phyloP scores from a whole-genome alignment of 1,284 basidiomycete genomes.

The Trametes versicolor region DNA sequence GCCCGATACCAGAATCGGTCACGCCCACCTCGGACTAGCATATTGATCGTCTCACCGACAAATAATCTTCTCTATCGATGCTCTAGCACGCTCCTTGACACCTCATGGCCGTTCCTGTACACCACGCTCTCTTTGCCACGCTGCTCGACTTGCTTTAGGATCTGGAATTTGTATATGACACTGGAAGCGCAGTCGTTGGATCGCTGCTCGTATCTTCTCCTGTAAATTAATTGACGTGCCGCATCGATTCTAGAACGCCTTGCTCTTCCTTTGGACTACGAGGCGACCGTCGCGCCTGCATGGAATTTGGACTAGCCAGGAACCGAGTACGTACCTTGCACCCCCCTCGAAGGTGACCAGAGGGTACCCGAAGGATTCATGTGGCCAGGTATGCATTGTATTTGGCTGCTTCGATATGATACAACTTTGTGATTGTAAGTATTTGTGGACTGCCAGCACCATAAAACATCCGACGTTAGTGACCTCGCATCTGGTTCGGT shows the following conservation, averaged over 20 bases:
- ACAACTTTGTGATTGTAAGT: too few species aligned
- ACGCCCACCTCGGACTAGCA: background rate
- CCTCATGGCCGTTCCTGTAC: conserved; percentile 6
- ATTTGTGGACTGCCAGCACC: too few species aligned
- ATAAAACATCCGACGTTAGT: too few species aligned
- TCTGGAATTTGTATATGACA: conserved; percentile 17
- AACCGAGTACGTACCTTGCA: too few species aligned
- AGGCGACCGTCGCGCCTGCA: too few species aligned
- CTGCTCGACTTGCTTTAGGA: conserved; percentile 21
- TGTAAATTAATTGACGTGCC: conserved; percentile 8
- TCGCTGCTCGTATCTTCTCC: conserved; percentile 8
- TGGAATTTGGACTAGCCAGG: too few species aligned
- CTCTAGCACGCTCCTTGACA: conserved; percentile 2
- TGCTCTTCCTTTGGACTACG: background rate
- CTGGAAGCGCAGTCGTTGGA: conserved; percentile 14
- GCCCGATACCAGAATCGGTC: conserved; percentile 30
- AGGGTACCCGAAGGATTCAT: too few species aligned
- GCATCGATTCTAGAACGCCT: background rate
- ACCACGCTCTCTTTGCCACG: conserved; percentile 18
- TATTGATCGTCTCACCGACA: conserved; percentile 4
- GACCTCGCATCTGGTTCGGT: too few species aligned
- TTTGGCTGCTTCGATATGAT: too few species aligned
- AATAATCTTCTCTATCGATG: background rate
- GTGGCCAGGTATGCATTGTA: too few species aligned
- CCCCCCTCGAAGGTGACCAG: too few species aligned